Evolutionary conservation across 2,329 filamentous ascomycete species (phyloP), one percentile per base, ranked within the genome.

Genomic region (Botrytis byssoidea): DNA sequence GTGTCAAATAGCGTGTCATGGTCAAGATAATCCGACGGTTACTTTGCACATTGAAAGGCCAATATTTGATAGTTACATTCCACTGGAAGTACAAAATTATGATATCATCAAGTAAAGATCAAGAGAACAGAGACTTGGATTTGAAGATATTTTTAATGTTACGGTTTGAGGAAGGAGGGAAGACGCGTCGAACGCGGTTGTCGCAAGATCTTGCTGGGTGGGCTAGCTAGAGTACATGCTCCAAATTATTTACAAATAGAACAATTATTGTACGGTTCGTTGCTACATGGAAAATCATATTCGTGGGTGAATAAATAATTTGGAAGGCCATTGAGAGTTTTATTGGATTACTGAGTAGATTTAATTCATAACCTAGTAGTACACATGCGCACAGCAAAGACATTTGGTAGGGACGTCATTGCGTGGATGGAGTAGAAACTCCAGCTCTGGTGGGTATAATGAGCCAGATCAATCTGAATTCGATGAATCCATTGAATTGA

Each of bases 1-100:
- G 93, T n/a, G 93, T 97, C 64, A 98, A 87, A 82, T 92, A 97
- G 73, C 92, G 92, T 79, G 91, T 88, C 91, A 95, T 97, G 60
- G 32, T 74, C 67, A 73, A 46, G 46, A 61, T 37, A 40, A 60
- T 32, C 42, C 25, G 29, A 48, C n/a, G 51, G 20, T n/a, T 32
- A 48, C 40, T 68, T 59, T 40, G 51, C n/a, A 42, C 70, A 22
- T 16, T 57, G 29, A 40, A 55, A 40, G 25, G 25, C 25, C 29
- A 71, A 55, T 51, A 51, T 22, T 32, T 35, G 51, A 32, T 51
- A 32, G 35, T 40, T 61, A 42, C 66, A 68, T 68, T 4, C 66
- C 66, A 42, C 48, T 25, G 7, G 32, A 68, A 29, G 35, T 29
- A 65, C 9, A 18, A 22, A 22, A 40, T 67, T 40, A 12, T 22